Evolutionary conservation across 2,329 filamentous ascomycete genomes (phyloP).

Genomic region (Pseudogymnoascus sp.): DNA sequence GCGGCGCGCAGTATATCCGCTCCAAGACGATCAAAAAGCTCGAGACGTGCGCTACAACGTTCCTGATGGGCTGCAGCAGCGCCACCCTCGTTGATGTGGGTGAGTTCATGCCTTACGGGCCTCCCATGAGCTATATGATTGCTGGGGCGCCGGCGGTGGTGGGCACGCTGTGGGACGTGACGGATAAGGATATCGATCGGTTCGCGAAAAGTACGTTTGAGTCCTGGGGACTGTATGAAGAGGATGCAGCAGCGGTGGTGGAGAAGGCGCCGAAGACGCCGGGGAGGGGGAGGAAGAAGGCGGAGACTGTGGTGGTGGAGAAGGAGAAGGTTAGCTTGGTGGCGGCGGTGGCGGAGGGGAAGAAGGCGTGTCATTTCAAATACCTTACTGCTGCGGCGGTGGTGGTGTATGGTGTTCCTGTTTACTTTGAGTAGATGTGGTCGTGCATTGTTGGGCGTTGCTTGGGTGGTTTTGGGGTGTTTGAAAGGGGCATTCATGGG

Average conservation of each 20-base stretch:
- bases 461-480: background rate
- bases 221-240: constrained; percentile 65
- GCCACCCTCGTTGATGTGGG: constrained; percentile 73
- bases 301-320: constrained; percentile 22
- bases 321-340: constrained; percentile 51
- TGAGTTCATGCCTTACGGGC: constrained; percentile 84
- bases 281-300: constrained; percentile 26
- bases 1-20: constrained; percentile 88
- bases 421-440: constrained; percentile 53
- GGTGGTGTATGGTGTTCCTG: constrained; percentile 89
- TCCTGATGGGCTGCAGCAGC: constrained; percentile 92
- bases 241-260: constrained; percentile 15
- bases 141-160: constrained; percentile 80
- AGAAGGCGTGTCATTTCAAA: constrained; percentile 72
- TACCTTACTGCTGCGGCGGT: constrained; percentile 92
- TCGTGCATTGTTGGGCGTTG: background rate
- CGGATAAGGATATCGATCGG: constrained; percentile 92
- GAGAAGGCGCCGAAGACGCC: constrained; percentile 25
- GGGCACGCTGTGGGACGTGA: constrained; percentile 95
- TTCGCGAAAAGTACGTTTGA: constrained; percentile 75
- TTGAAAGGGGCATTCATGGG: background rate
- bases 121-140: constrained; percentile 85
- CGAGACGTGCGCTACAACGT: constrained; percentile 67
- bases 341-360: constrained; percentile 70
- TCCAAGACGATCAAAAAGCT: constrained; percentile 73